phyloP scores from a whole-genome alignment of 129 eudicot species.

The Tagetes patula region DNA sequence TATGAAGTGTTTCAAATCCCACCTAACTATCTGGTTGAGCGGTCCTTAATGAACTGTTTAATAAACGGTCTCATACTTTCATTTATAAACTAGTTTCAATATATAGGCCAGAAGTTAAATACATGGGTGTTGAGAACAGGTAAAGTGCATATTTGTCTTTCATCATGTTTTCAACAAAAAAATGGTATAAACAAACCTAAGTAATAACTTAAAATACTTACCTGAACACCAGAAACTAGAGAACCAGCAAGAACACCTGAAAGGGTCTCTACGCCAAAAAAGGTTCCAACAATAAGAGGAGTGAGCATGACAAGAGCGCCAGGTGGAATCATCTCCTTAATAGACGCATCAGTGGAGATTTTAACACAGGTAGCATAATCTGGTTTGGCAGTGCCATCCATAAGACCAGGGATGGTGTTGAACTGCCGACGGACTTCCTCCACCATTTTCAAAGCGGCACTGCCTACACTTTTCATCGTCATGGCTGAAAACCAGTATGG shows the following conservation, averaged over 20 bases:
- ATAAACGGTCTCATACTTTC: no score
- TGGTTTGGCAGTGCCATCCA: constrained; percentile 73
- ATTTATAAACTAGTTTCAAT: no score
- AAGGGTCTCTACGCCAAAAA: constrained; percentile 83
- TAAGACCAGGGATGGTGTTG: constrained; percentile 74
- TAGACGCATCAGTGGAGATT: constrained; percentile 85
- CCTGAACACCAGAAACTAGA: constrained; percentile 86
- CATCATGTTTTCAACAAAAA: not conserved
- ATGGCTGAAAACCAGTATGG: constrained; percentile 95
- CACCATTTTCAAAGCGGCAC: constrained; percentile 87
- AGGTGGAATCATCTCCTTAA: constrained; percentile 90
- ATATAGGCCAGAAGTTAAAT: no score
- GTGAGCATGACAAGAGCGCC: constrained; percentile 91
- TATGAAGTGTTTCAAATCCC: no score
- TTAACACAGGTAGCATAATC: constrained; percentile 87
- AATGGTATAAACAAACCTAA: no score
- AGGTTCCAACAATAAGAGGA: constrained; percentile 72
- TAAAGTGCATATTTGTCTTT: not conserved
- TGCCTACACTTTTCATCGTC: constrained; percentile 96
- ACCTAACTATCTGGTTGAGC: no score
- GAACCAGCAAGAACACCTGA: constrained; percentile 89
- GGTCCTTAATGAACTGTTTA: no score
- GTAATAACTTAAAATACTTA: constrained; percentile 11
- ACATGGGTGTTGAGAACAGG: no score
- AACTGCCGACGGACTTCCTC: constrained; percentile 87